These are phyloP conservation scores for Diaporthe citrichinensis DNA, from an alignment of 2,329 filamentous ascomycete species.

Conservation along the genomic window DNA sequence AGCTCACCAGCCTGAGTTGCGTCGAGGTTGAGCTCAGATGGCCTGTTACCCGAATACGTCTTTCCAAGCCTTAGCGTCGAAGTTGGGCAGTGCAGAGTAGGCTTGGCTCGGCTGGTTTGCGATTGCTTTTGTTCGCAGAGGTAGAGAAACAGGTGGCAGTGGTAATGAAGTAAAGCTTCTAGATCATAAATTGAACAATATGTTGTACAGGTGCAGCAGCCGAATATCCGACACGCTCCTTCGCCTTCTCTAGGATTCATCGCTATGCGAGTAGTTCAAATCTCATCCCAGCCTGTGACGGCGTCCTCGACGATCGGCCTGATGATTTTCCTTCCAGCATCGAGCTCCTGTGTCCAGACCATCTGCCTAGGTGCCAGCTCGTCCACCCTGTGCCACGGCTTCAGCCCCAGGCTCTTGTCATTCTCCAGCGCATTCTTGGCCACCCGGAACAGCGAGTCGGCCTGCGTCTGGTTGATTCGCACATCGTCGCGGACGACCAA, in stretches of 20 bases:
- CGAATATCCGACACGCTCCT: neutral
- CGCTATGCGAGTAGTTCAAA: neutral
- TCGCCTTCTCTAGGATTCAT: neutral
- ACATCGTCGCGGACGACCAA: slow-evolving; percentile 60
- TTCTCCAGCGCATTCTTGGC: slow-evolving; percentile 58
- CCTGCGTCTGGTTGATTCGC: slow-evolving; percentile 58
- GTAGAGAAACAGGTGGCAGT: neutral
- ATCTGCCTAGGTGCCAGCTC: slow-evolving; percentile 60
- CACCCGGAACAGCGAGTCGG: slow-evolving; percentile 56
- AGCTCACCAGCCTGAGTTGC: too few relatives aligned
- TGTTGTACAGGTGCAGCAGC: neutral
- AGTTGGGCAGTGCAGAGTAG: neutral
- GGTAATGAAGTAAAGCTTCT: neutral
- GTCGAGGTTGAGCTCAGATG: too few relatives aligned
- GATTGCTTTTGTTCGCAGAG: neutral
- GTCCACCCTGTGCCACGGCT: slow-evolving; percentile 58
- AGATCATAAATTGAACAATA: neutral
- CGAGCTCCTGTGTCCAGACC: slow-evolving; percentile 58
- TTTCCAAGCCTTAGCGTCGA: neutral
- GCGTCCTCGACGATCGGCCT: slow-evolving; percentile 61
- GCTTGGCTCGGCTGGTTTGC: neutral
- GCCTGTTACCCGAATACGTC: too few relatives aligned
- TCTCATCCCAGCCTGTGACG: slow-evolving; percentile 47
- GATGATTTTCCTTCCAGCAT: slow-evolving; percentile 59
- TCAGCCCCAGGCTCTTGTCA: slow-evolving; percentile 53